These are phyloP conservation scores for Sordariomycetes sp. DNA, from an alignment of 2,329 filamentous ascomycete genomes.

Conservation along the genomic window DNA sequence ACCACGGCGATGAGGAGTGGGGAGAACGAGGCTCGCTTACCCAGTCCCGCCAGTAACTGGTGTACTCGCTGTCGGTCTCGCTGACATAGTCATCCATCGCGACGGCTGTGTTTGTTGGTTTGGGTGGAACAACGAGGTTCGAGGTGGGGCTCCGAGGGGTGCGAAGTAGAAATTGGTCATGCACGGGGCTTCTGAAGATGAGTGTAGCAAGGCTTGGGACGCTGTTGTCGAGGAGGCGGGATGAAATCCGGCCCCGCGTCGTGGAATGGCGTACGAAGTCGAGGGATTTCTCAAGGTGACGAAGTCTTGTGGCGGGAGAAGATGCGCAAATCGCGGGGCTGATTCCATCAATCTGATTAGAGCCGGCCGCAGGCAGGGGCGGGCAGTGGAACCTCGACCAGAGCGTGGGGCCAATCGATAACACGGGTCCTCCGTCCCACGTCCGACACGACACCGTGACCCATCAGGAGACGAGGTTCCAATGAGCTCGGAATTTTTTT, in stretches of 20 bases:
- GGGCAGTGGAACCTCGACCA: not conserved
- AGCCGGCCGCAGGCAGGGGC: not conserved
- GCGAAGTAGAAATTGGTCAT: not conserved
- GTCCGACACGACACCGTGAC: too few species aligned
- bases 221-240: not conserved
- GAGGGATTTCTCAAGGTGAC: not conserved
- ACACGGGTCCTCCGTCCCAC: not conserved
- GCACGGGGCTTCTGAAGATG: too few species aligned
- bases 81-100: constrained; percentile 95
- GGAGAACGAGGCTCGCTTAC: constrained; percentile 43
- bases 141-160: not conserved
- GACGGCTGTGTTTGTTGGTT: not conserved
- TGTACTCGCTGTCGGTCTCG: constrained; percentile 97
- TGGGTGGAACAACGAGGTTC: not conserved
- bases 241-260: not conserved
- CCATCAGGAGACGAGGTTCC: too few species aligned
- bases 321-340: not conserved
- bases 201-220: not conserved
- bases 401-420: not conserved
- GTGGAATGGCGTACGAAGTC: not conserved
- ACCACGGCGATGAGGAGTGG: not conserved
- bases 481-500: not conserved
- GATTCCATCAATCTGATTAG: not conserved
- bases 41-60: constrained; percentile 99
- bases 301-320: not conserved